Base-by-base conservation (phyloP, 108 stramenopile species). In the Discostella stelligeroides region DNA sequence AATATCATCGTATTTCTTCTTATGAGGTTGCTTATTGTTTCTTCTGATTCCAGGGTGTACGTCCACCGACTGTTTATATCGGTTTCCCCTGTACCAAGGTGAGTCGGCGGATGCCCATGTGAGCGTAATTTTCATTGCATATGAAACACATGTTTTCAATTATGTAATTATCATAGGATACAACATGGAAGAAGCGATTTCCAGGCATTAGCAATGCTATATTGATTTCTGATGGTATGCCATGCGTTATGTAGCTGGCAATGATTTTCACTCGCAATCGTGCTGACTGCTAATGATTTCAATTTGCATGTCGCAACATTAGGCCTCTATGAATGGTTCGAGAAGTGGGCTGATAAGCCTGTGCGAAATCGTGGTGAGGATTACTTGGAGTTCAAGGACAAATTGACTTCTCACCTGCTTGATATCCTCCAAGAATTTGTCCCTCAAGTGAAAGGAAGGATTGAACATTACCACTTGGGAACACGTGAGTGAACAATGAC, bases 11-110 rank as follows among this genome's bases (percentile, higher is more conserved):
- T 39, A 23, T 38, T 38, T 3, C 7, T n/a, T 45, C 30, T 61
- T 42, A 5, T 41, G 39, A 30, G 60, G 4, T 45, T 45, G 9
- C 43, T 17, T 45, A n/a, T 45, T 10, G 2, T 17, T 4, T 45
- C n/a, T 1, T 45, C n/a, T 10, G 13, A 1, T 45, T 45, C 15
- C n/a, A 45, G 43, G 51, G 73, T n/a, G 60, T 68, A 15, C 84
- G 87, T 10, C 87, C 87, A 14, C 87, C 87, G 0, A 88, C 87
- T 1, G 83, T 84, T n/a, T 88, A 87, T 54, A 84, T 88, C 61
- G 86, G 87, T 12, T 87, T 87, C 54, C 86, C 86, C 0, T 84
- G 74, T 45, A 68, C 75, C 7, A 76, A 80, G 34, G 34, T 34
- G 6, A 34, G 34, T 5, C 6, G 34, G 34, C 34, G 3, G 3